phyloP scores from a whole-genome alignment of 176 grass and related monocot species.

The Zoysia japonica region DNA sequence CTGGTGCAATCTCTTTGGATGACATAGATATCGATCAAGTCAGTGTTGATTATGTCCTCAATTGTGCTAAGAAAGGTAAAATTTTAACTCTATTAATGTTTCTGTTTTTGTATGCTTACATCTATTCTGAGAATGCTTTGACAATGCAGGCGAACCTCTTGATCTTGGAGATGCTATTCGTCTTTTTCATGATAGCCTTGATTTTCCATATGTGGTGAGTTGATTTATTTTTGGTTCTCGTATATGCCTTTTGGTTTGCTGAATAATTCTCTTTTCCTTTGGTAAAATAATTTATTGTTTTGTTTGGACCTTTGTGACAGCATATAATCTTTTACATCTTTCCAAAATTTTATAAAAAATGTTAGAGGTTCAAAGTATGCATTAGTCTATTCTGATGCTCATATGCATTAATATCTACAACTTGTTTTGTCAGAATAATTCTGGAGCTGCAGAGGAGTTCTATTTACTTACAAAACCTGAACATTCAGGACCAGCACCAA shows the following conservation, averaged over 20 bases:
- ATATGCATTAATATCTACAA: constrained; percentile 32
- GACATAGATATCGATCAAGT: constrained; percentile 95
- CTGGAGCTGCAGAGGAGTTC: constrained; percentile 75
- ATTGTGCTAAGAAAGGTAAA: constrained; percentile 91
- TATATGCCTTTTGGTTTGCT: constrained; percentile 1
- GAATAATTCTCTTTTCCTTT: not conserved
- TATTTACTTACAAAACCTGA: constrained; percentile 91
- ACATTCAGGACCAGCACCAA: constrained; percentile 77
- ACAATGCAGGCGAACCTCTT: constrained; percentile 71
- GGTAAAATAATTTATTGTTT: not conserved
- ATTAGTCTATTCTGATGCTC: constrained; percentile 18
- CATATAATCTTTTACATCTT: constrained; percentile 8
- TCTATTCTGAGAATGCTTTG: constrained; percentile 36
- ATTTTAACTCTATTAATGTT: not conserved
- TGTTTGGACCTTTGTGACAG: not conserved
- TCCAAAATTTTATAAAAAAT: not conserved
- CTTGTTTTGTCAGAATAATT: constrained; percentile 60
- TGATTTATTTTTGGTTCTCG: constrained; percentile 28
- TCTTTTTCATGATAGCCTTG: constrained; percentile 94
- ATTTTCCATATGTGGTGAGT: constrained; percentile 85
- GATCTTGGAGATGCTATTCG: constrained; percentile 91
- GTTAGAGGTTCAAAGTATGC: not conserved
- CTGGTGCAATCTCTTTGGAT: constrained; percentile 86
- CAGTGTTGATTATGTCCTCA: constrained; percentile 94
- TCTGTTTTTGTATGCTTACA: constrained; percentile 15